Conservation (phyloP, 805 yeast species). For the Candida vartiovaarae region DNA sequence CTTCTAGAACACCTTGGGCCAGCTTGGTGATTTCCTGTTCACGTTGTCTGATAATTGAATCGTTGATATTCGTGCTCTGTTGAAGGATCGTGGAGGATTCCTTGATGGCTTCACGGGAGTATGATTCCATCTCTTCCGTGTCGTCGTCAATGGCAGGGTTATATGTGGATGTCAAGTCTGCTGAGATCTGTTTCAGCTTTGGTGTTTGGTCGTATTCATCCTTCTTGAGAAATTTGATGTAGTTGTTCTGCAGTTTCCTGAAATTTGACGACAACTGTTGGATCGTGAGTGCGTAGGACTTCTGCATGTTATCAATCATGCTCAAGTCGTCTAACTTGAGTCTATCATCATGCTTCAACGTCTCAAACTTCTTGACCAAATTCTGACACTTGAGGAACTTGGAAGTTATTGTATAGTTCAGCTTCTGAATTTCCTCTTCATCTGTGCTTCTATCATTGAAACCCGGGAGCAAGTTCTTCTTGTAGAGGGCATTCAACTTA, state of each 20-base stretch:
- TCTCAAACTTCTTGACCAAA: conserved; percentile 60
- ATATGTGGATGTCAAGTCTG: conserved; percentile 2
- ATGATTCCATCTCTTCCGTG: conserved; percentile 38
- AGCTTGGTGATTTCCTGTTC: conserved; percentile 86
- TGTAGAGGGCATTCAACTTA: conserved; percentile 62
- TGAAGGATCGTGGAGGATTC: conserved; percentile 36
- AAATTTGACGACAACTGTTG: conserved; percentile 74
- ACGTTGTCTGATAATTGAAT: conserved; percentile 52
- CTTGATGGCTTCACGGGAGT: conserved; percentile 45
- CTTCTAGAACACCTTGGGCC: conserved; percentile 92
- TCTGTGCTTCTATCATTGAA: conserved; percentile 73
- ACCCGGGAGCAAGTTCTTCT: conserved; percentile 80
- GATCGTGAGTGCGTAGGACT: conserved; percentile 75
- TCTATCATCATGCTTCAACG: conserved; percentile 27
- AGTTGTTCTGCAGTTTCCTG: conserved; percentile 82
- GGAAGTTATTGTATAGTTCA: conserved; percentile 69
- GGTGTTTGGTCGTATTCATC: conserved; percentile 58
- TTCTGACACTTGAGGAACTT: conserved; percentile 74
- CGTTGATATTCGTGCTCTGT: conserved; percentile 29
- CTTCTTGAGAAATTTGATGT: conserved; percentile 74
- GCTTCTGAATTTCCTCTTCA: conserved; percentile 70
- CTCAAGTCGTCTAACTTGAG: conserved; percentile 41
- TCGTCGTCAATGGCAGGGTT: conserved; percentile 28
- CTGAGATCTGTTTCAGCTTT: conserved; percentile 13
- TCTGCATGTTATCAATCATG: conserved; percentile 75